These are phyloP conservation scores for Boletus patriciae DNA, from an alignment of 768 basidiomycete species.

Conservation along the genomic window DNA sequence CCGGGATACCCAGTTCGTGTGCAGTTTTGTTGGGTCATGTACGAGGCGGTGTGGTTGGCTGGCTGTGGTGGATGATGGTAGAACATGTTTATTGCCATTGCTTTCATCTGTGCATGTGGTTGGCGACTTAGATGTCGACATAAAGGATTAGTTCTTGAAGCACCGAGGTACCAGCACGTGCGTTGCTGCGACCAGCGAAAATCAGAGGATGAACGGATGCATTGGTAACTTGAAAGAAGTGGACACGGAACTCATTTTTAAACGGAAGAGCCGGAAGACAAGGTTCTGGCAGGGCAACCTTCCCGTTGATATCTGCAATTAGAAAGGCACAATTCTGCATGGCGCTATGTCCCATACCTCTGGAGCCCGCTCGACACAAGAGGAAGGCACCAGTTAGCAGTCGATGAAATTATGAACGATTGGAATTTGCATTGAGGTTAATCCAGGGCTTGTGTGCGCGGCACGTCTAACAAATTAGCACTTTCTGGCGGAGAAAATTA, in stretches of 20 bases:
- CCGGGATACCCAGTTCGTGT: background rate
- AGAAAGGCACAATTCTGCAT: background rate
- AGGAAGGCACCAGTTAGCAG: no score
- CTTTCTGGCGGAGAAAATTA: background rate
- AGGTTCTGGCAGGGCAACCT: background rate
- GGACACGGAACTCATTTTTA: background rate
- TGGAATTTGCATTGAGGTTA: background rate
- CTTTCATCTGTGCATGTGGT: slow-evolving; percentile 5
- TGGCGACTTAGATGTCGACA: background rate
- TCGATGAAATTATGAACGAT: no score
- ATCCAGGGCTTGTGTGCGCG: no score
- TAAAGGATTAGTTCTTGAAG: background rate
- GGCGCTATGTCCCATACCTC: background rate
- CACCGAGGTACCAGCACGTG: no score
- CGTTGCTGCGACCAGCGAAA: background rate
- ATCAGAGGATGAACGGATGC: background rate
- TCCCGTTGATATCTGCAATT: background rate
- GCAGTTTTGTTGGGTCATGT: slow-evolving; percentile 4
- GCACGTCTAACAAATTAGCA: background rate
- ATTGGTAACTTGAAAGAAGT: background rate
- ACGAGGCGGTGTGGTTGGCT: background rate
- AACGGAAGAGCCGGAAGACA: background rate
- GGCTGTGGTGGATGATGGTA: background rate
- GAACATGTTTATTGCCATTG: background rate
- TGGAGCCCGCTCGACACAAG: background rate